Conservation (phyloP, 2,329 filamentous ascomycete genomes). For the Ophiostoma sp. region DNA sequence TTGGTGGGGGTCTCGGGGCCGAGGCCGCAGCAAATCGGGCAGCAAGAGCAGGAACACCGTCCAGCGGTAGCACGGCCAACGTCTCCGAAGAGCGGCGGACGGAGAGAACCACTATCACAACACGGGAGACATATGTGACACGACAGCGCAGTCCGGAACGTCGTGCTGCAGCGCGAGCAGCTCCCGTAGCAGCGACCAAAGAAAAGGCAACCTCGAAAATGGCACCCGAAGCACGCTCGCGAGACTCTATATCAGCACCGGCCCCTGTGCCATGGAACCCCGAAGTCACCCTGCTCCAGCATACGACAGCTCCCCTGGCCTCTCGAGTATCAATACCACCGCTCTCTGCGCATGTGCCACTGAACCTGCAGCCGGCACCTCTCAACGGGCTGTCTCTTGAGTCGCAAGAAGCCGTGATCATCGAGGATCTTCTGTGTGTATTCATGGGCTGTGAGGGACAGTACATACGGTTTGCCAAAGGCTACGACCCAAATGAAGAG, state of each 20-base stretch:
- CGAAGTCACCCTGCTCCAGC: constrained; percentile 64
- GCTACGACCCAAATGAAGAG: constrained; percentile 78
- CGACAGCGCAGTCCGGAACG: constrained; percentile 55
- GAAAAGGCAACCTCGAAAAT: constrained; percentile 11
- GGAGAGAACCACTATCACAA: constrained; percentile 50
- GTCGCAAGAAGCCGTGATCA: constrained; percentile 75
- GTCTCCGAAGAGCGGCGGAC: constrained; percentile 49
- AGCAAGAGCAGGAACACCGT: constrained; percentile 21
- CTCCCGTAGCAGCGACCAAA: constrained; percentile 30
- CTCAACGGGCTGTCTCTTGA: constrained; percentile 69
- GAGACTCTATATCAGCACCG: constrained; percentile 22
- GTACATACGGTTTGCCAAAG: constrained; percentile 80
- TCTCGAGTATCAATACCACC: constrained; percentile 53
- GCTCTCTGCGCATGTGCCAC: constrained; percentile 67
- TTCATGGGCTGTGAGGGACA: constrained; percentile 99
- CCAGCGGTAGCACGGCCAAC: constrained; percentile 9
- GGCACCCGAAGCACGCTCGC: not conserved
- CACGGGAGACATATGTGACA: constrained; percentile 56
- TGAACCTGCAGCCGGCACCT: constrained; percentile 59
- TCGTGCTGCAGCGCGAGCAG: constrained; percentile 34
- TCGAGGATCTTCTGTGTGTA: constrained; percentile 88
- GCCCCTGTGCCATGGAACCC: constrained; percentile 62
- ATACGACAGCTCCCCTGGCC: constrained; percentile 66
- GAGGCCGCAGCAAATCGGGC: constrained; percentile 5
- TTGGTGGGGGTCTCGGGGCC: constrained; percentile 7